These are phyloP conservation scores for Alternaria triticimaculans DNA, from an alignment of 2,329 filamentous ascomycete species.

Conservation along the genomic window DNA sequence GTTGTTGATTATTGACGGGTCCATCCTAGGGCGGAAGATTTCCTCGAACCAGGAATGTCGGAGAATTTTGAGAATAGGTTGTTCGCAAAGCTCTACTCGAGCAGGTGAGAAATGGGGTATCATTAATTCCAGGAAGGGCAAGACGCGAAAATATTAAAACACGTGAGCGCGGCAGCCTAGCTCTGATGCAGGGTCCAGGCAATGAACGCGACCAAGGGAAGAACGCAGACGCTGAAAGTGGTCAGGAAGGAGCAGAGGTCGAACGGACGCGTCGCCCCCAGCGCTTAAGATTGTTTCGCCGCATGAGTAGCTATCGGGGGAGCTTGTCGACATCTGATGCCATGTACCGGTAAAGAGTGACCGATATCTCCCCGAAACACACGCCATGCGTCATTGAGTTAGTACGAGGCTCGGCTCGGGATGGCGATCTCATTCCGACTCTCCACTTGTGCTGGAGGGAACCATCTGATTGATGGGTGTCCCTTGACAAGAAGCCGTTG, in stretches of 20 bases:
- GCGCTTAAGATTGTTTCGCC: not conserved
- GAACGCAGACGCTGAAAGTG: not conserved
- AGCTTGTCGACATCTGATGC: slow-evolving; percentile 17
- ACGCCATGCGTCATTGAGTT: slow-evolving; percentile 22
- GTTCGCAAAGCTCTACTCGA: slow-evolving; percentile 18
- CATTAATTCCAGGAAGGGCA: slow-evolving; percentile 23
- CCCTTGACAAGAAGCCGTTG: not conserved
- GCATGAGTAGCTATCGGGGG: slow-evolving; percentile 16
- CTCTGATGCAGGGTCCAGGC: not conserved
- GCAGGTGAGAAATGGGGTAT: slow-evolving; percentile 25
- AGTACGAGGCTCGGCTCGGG: slow-evolving; percentile 12
- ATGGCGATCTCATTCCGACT: slow-evolving; percentile 3
- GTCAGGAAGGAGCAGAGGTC: not conserved
- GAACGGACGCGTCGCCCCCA: not conserved
- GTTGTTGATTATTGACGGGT: slow-evolving; percentile 42
- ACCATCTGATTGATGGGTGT: not conserved
- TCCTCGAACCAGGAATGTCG: slow-evolving; percentile 44
- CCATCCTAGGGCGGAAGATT: slow-evolving; percentile 44
- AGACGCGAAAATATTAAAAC: slow-evolving; percentile 12
- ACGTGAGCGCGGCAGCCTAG: slow-evolving; percentile 18
- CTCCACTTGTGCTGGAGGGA: not conserved
- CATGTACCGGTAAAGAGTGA: slow-evolving; percentile 15
- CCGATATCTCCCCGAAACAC: slow-evolving; percentile 22
- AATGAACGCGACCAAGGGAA: not conserved
- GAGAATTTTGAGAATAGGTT: slow-evolving; percentile 42